Evolutionary conservation across 108 stramenopile genomes (phyloP), one percentile per base, ranked within the genome.

Genomic region (Stephanodiscus minutulus): DNA sequence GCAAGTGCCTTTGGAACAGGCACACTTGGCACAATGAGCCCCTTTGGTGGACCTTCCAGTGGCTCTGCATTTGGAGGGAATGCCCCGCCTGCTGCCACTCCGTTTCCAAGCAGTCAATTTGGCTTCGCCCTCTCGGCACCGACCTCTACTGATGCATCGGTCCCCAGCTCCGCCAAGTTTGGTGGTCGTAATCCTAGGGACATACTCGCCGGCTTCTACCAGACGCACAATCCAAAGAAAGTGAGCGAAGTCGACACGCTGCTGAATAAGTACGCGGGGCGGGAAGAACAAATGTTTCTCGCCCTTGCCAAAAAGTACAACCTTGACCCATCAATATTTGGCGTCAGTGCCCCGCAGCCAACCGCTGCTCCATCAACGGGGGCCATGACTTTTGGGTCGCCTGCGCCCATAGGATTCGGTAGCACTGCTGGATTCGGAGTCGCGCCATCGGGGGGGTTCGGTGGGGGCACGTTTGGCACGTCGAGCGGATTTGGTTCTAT

Each of bases 301-400:
- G 93, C 93, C 62, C 79, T 96, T 20, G 88, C 91, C 52, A 89
- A 91, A 73, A 93, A 96, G 61, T 96, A 96, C 76, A 78, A 87
- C 43, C 57, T 92, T 6, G 88, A 92, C 76, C 87, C 88, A 46
- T 77, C 88, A 7, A 72, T 78, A 9, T 95, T 95, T 73, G 93
- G 87, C 11, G 37, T 92, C 5, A 52, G 77, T 41, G 35, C 67
- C 20, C 56, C 81, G 50, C 55, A 76, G 28, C 25, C 84, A 11
- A 64, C 76, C 17, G 17, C 47, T 28, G 27, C 76, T 7, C 48
- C 69, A 41, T 11, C 68, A 33, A 60, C 57, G 20, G 54, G 69
- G 22, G 27, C 82, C 31, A 9, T 41, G 29, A 44, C 56, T 33
- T 82, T 82, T 53, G 81, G 81, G 2, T 58, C 68, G 6, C 47